A percentile compares a stretch with the other conserved stretches of the same genome.
Conservation (phyloP, 768 basidiomycete genomes). For the Russula lepida region DNA sequence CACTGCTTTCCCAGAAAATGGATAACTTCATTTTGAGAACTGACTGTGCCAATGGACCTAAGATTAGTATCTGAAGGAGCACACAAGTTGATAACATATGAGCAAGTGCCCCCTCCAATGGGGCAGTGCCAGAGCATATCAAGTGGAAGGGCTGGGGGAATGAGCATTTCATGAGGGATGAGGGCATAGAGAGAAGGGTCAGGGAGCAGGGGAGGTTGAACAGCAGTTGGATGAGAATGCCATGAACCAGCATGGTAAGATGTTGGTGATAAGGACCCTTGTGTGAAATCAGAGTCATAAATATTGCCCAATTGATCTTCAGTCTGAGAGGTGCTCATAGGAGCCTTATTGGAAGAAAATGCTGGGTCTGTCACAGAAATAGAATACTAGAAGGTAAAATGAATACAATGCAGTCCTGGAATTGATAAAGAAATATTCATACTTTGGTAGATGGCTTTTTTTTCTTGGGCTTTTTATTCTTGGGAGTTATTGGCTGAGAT, state of each 20-base stretch:
- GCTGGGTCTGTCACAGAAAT: not conserved
- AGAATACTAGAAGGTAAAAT: not conserved
- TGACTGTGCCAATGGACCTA: constrained; percentile 17
- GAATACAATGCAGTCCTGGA: not conserved
- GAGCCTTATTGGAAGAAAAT: not conserved
- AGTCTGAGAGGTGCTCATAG: not conserved
- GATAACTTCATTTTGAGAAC: not conserved
- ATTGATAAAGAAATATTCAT: not conserved
- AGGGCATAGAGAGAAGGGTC: constrained; percentile 22
- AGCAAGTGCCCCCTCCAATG: constrained; percentile 30
- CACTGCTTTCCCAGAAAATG: not conserved
- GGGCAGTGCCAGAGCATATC: constrained; percentile 49
- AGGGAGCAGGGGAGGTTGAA: not conserved
- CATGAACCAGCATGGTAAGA: constrained; percentile 29
- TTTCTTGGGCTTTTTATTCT: not conserved
- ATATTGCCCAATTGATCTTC: not conserved
- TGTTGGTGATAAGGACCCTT: constrained; percentile 38
- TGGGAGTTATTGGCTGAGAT: not conserved
- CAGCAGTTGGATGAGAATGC: constrained; percentile 16
- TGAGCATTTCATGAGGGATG: constrained; percentile 33
- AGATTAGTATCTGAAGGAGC: constrained; percentile 31
- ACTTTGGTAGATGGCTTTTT: not conserved
- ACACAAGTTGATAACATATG: constrained; percentile 40
- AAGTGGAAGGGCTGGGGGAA: constrained; percentile 34
- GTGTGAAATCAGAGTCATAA: constrained; percentile 54